Evolutionary conservation across 108 stramenopile genomes (phyloP), one percentile per base, ranked within the genome.

Genomic region (Tribonema minus): DNA sequence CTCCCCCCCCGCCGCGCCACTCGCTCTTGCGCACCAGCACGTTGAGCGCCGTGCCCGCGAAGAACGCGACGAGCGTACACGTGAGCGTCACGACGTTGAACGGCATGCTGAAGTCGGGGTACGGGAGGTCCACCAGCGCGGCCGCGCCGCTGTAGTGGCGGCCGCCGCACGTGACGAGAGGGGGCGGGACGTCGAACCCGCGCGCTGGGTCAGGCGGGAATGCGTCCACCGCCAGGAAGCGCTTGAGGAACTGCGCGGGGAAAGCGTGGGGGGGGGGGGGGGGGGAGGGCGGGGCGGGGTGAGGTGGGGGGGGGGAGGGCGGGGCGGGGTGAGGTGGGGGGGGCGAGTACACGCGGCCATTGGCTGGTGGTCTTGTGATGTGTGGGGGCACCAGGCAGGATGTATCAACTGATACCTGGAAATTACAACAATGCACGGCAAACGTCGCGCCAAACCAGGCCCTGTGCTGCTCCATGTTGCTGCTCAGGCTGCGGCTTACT

Each of bases 91-190:
- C 87, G 60, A 95, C 95, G 85, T 95, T 95, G 84, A 94, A 95
- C 12, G 93, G 93, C 95, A 95, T 95, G 77, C 91, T 91, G 89
- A 93, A 88, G 82, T 95, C 95, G 4, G 93, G 93, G 63, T 92
- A 87, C 0, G 93, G 93, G 68, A 60, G 32, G 34, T 80, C 78
- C 35, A 80, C 4, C 61, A 80, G 68, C 7, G 37, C 59, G 38
- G 67, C 78, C 40, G 61, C 78, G 2, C 68, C 78, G 39, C 63
- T 5, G 15, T n/a, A 29, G 23, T 32, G 34, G 20, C 30, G 31
- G 46, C 64, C 64, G 46, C 32, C 37, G 64, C 64, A 75, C 34
- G 41, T 29, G 0, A 64, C 74, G 40, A 75, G 39, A 27, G 74
- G 74, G 2, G 74, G 46, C 0, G 74, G 74, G 7, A 75, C 64